These are phyloP conservation scores for Flaveria linearis DNA, from an alignment of 129 eudicot species.

Conservation along the genomic window DNA sequence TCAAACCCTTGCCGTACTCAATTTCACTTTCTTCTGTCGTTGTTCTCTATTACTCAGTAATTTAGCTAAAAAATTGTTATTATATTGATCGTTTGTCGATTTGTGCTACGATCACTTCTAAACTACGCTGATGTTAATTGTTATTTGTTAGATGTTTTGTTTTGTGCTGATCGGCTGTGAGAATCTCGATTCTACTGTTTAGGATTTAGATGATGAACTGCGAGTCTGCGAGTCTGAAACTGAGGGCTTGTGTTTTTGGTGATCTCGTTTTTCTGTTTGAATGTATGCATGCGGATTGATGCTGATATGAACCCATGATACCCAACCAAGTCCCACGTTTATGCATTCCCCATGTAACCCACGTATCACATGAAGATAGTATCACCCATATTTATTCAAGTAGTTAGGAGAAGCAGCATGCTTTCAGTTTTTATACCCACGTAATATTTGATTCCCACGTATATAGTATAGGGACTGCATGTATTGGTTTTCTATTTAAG, in stretches of 20 bases:
- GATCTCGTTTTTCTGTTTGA: slow-evolving; percentile 1
- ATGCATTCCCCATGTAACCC: too few species aligned
- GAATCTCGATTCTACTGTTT: not conserved
- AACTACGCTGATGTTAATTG: not conserved
- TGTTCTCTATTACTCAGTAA: not conserved
- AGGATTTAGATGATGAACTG: not conserved
- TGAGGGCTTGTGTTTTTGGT: not conserved
- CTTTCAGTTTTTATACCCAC: too few species aligned
- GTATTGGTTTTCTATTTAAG: too few species aligned
- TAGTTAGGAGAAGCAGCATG: too few species aligned
- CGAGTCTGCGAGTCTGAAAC: not conserved
- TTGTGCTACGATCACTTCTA: not conserved
- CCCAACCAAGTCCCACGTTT: too few species aligned
- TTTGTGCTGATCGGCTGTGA: slow-evolving; percentile 6
- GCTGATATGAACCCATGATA: too few species aligned
- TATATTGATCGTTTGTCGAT: not conserved
- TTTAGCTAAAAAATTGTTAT: not conserved
- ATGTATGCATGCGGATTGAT: slow-evolving; percentile 21
- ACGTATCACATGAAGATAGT: too few species aligned
- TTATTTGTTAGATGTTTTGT: not conserved
- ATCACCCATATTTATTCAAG: too few species aligned
- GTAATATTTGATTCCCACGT: too few species aligned
- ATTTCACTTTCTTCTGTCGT: not conserved
- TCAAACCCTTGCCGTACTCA: not conserved
- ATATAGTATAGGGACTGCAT: too few species aligned